Conservation (phyloP, 495 filamentous ascomycete genomes). For the Trichoderma erinaceum region DNA sequence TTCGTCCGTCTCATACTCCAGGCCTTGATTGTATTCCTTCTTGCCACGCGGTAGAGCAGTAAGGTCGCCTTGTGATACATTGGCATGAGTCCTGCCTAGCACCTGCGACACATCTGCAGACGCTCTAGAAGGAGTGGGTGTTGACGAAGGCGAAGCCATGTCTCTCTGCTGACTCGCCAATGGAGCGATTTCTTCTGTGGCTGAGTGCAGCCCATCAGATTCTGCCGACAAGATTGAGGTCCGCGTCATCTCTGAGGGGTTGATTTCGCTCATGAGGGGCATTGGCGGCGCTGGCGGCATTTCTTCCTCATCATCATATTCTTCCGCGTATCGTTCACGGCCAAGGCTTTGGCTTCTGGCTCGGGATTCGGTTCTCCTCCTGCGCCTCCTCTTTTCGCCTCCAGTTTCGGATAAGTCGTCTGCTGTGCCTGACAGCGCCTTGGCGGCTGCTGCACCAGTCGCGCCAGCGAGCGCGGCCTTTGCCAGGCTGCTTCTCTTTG, state of each 20-base stretch:
- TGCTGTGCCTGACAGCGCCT: conserved; percentile 27
- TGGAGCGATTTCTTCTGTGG: conserved; percentile 42
- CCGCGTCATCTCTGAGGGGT: conserved; percentile 78
- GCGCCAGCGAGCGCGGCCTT: conserved; percentile 30
- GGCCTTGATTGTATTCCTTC: conserved; percentile 26
- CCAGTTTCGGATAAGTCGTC: conserved; percentile 31
- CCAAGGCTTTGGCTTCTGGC: conserved; percentile 32
- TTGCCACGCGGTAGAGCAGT: conserved; percentile 37
- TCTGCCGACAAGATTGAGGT: conserved; percentile 81
- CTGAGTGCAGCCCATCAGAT: conserved; percentile 63
- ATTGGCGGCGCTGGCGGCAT: conserved; percentile 56
- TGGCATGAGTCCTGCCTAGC: conserved; percentile 44
- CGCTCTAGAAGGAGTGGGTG: conserved; percentile 36
- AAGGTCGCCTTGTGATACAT: conserved; percentile 46
- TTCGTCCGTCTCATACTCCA: conserved; percentile 43
- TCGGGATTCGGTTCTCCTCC: conserved; percentile 33
- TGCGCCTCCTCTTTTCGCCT: conserved; percentile 35
- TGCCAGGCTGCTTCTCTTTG: conserved; percentile 26
- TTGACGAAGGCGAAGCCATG: conserved; percentile 38
- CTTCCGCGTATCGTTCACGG: conserved; percentile 30
- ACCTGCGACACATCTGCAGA: conserved; percentile 36
- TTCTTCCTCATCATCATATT: conserved; percentile 34
- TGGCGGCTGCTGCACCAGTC: conserved; percentile 27
- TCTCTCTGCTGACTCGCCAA: conserved; percentile 44
- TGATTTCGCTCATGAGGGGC: conserved; percentile 77